phyloP scores from a whole-genome alignment of 2,329 filamentous ascomycete genomes.

The Penicillium griseofulvum region DNA sequence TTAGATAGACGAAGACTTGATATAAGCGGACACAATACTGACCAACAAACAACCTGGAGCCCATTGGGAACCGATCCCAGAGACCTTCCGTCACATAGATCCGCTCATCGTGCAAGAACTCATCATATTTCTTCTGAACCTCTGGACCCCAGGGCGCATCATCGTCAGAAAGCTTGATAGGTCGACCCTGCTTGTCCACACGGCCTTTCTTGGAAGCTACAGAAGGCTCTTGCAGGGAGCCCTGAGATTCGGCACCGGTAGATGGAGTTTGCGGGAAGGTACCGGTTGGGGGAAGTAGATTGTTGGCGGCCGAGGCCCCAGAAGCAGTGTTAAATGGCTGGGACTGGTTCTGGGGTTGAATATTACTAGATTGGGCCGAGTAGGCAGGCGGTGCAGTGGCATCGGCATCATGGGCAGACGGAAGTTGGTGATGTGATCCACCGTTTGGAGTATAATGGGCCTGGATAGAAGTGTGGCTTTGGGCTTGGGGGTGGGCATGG shows the following conservation, averaged over 20 bases:
- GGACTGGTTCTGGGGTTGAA: constrained; percentile 22
- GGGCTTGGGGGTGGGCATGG: constrained; percentile 46
- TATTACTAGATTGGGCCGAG: constrained; percentile 38
- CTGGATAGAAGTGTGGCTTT: constrained; percentile 40
- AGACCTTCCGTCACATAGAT: constrained; percentile 53
- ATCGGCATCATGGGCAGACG: constrained; percentile 23
- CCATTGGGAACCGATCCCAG: constrained; percentile 51
- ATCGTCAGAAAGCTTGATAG: constrained; percentile 31
- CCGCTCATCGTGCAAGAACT: constrained; percentile 51
- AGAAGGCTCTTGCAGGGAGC: constrained; percentile 19
- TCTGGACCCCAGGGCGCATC: constrained; percentile 50
- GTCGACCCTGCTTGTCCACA: constrained; percentile 27
- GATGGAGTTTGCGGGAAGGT: constrained; percentile 35
- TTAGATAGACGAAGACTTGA: constrained; percentile 1
- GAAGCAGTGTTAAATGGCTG: constrained; percentile 30
- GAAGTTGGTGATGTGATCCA: constrained; percentile 42
- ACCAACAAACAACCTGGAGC: constrained; percentile 52
- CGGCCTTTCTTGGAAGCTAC: constrained; percentile 25
- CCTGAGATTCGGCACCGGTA: constrained; percentile 20
- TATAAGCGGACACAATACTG: constrained; percentile 21
- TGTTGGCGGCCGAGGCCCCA: constrained; percentile 34
- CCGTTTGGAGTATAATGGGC: constrained; percentile 39
- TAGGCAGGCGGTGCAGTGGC: constrained; percentile 30
- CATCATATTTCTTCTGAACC: constrained; percentile 50
- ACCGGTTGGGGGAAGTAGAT: constrained; percentile 41